Percentiles rank a stretch among this genome's conserved stretches.
These are phyloP conservation scores for Backusella tarrabulga DNA, from an alignment of 192 early-diverging fungal genomes.

Conservation along the genomic window DNA sequence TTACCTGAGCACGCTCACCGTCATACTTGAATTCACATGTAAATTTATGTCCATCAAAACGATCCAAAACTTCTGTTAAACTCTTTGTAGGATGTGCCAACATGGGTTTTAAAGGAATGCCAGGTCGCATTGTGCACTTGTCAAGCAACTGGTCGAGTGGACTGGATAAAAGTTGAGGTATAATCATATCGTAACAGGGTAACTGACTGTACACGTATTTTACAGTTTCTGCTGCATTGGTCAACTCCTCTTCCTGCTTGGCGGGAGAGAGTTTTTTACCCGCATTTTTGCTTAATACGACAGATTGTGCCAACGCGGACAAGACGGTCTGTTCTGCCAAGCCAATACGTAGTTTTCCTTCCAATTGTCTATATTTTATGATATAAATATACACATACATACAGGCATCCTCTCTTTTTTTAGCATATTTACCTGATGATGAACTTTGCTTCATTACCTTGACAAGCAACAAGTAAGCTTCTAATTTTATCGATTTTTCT, in stretches of 20 bases:
- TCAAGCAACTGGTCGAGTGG: slow-evolving; percentile 67
- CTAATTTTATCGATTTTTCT: slow-evolving; percentile 78
- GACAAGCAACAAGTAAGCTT: slow-evolving; percentile 71
- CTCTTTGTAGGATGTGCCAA: slow-evolving; percentile 98
- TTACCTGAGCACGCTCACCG: slow-evolving; percentile 89
- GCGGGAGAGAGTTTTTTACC: slow-evolving; percentile 38
- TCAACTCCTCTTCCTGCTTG: slow-evolving; percentile 46
- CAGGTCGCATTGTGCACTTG: slow-evolving; percentile 89
- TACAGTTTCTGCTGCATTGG: slow-evolving; percentile 48
- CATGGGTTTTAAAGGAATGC: slow-evolving; percentile 99
- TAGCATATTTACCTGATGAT: slow-evolving; percentile 61
- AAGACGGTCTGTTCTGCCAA: slow-evolving; percentile 93
- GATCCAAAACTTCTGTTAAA: slow-evolving; percentile 87
- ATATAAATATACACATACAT: background rate
- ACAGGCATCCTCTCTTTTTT: background rate
- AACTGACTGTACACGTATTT: slow-evolving; percentile 85
- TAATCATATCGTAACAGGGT: slow-evolving; percentile 89
- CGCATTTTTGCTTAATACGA: slow-evolving; percentile 56
- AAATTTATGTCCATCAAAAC: slow-evolving; percentile 90
- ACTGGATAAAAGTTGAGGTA: slow-evolving; percentile 79
- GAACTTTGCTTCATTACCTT: slow-evolving; percentile 81
- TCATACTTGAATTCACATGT: slow-evolving; percentile 99
- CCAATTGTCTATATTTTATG: slow-evolving; percentile 60
- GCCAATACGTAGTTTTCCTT: slow-evolving; percentile 95
- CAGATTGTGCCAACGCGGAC: slow-evolving; percentile 83